Percentiles rank a stretch among this genome's conserved stretches.
phyloP scores from a whole-genome alignment of 192 early-diverging fungal species.

The Umbelopsis isabellina region DNA sequence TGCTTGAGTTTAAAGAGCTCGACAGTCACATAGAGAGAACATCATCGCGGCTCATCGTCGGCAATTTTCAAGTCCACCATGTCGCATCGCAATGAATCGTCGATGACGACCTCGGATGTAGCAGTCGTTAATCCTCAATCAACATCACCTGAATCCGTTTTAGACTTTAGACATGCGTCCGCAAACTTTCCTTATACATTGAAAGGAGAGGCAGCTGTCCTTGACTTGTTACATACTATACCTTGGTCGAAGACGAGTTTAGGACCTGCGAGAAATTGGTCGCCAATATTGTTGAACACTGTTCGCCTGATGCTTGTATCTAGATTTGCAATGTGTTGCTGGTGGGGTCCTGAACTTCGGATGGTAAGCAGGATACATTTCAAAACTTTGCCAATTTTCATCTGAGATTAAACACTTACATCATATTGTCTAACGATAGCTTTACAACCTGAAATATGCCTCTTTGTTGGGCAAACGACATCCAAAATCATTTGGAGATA shows the following conservation, averaged over 20 bases:
- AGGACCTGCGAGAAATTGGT: neutral
- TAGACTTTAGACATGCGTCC: neutral
- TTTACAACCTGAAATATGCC: neutral
- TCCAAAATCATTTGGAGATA: neutral
- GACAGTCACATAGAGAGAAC: too few species aligned
- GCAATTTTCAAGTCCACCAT: too few species aligned
- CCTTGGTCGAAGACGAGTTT: neutral
- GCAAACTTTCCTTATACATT: neutral
- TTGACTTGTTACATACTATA: neutral
- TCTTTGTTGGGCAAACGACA: neutral
- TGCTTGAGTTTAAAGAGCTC: too few species aligned
- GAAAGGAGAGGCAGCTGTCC: neutral
- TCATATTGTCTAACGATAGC: neutral
- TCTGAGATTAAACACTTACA: too few species aligned
- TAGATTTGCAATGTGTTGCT: conserved; percentile 39
- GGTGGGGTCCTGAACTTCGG: neutral
- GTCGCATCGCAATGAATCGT: too few species aligned
- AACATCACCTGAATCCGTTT: neutral
- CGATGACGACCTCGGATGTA: too few species aligned
- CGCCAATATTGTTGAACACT: conserved; percentile 15
- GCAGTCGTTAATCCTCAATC: too few species aligned
- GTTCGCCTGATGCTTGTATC: conserved; percentile 49
- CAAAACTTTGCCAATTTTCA: too few species aligned
- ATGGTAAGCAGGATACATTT: neutral
- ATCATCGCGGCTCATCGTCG: too few species aligned